These are phyloP conservation scores for Alternaria triticimaculans DNA, from an alignment of 2,329 filamentous ascomycete genomes.

Conservation along the genomic window DNA sequence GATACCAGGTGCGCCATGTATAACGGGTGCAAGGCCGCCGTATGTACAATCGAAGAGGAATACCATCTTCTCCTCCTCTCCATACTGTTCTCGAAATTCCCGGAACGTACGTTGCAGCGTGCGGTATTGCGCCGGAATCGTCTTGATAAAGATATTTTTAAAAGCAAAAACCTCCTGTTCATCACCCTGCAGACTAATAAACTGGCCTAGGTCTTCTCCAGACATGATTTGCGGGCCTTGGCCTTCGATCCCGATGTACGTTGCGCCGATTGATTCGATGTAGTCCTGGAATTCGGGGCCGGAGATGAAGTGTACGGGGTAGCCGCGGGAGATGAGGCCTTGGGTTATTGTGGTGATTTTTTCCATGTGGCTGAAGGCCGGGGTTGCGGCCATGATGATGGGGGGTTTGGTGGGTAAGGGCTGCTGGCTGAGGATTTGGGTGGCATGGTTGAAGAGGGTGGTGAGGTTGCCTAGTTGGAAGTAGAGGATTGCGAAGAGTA, in stretches of 20 bases:
- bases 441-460: neutral
- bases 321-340: constrained; percentile 51
- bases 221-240: constrained; percentile 14
- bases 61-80: constrained; percentile 50
- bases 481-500: neutral
- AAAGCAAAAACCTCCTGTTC: constrained; percentile 44
- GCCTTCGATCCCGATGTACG: constrained; percentile 11
- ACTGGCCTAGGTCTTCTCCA: constrained; percentile 25
- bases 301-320: constrained; percentile 52
- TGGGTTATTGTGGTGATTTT: constrained; percentile 40
- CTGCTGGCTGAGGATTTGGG: neutral
- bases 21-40: constrained; percentile 38
- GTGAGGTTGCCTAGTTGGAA: neutral
- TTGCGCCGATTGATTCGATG: constrained; percentile 30
- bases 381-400: constrained; percentile 25
- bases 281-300: constrained; percentile 45
- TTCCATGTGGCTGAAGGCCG: constrained; percentile 29
- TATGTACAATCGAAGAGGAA: constrained; percentile 53
- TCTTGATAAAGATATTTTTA: constrained; percentile 43
- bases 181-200: constrained; percentile 29
- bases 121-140: constrained; percentile 43
- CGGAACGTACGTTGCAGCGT: constrained; percentile 41
- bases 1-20: constrained; percentile 49
- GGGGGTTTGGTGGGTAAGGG: constrained; percentile 13
- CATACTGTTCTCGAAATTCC: constrained; percentile 37